Evolutionary conservation across 2,329 filamentous ascomycete species (phyloP).

Genomic region (Paraphoma sp.): DNA sequence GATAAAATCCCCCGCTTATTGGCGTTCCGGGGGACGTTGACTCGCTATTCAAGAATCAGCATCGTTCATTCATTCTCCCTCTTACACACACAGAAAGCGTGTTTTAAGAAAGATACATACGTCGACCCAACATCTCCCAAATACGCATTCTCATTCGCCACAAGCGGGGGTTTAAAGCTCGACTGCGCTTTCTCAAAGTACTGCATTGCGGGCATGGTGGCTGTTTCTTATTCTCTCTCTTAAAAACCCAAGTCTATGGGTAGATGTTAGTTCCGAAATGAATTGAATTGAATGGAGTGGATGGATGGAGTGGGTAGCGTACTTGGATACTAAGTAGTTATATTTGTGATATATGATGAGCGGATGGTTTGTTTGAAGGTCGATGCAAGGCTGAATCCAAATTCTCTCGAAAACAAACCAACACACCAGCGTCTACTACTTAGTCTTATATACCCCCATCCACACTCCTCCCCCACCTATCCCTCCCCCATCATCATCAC

Average conservation of each 20-base stretch:
- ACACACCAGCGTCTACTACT: no score
- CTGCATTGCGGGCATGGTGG: slow-evolving; percentile 46
- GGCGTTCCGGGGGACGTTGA: slow-evolving; percentile 64
- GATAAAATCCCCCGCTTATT: slow-evolving; percentile 70
- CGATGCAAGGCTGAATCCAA: no score
- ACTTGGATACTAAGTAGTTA: no score
- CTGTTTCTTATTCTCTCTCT: background rate
- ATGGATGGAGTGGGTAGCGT: no score
- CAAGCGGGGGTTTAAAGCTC: slow-evolving; percentile 68
- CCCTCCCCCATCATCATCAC: no score
- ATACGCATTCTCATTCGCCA: slow-evolving; percentile 72
- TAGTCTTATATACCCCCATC: no score
- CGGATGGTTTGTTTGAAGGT: no score
- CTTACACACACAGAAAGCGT: background rate
- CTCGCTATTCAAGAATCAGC: slow-evolving; percentile 48
- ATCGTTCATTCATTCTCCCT: background rate
- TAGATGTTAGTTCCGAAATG: background rate
- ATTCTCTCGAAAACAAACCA: no score
- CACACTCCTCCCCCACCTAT: no score
- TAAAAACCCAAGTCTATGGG: background rate
- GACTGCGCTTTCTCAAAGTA: slow-evolving; percentile 66
- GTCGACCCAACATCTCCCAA: slow-evolving; percentile 68
- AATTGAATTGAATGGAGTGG: background rate
- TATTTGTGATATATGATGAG: no score
- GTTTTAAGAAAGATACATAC: slow-evolving; percentile 40